These are phyloP conservation scores for Penicillium canescens DNA, from an alignment of 495 filamentous ascomycete genomes.

Conservation along the genomic window DNA sequence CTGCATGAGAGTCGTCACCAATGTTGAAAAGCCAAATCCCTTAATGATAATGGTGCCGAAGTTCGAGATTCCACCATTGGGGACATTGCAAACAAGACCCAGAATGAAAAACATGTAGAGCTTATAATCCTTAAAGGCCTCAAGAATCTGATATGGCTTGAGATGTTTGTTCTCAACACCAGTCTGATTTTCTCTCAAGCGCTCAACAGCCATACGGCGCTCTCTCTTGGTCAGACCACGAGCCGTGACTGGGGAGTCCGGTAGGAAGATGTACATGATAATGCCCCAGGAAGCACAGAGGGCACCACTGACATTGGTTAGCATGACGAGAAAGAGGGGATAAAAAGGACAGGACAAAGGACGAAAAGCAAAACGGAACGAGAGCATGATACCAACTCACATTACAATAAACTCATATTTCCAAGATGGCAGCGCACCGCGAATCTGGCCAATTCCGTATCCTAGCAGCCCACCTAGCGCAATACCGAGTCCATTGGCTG, in stretches of 20 bases:
- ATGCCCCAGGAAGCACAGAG: constrained; percentile 58
- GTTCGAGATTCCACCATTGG: constrained; percentile 55
- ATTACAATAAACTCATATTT: constrained; percentile 58
- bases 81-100: constrained; percentile 47
- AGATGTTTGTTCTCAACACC: constrained; percentile 66
- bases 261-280: constrained; percentile 59
- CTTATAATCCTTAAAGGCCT: constrained; percentile 61
- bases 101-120: constrained; percentile 62
- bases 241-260: constrained; percentile 63
- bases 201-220: constrained; percentile 58
- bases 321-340: background rate
- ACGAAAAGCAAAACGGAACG: too few species aligned
- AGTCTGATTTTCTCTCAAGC: constrained; percentile 61
- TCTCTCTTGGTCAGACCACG: constrained; percentile 57
- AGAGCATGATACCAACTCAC: constrained; percentile 12
- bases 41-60: constrained; percentile 64
- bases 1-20: constrained; percentile 50
- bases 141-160: constrained; percentile 57
- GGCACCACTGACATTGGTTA: constrained; percentile 43
- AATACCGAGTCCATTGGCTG: constrained; percentile 59
- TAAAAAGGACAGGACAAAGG: too few species aligned
- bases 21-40: constrained; percentile 59
- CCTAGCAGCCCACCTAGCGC: constrained; percentile 59
- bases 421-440: constrained; percentile 54
- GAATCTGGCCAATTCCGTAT: constrained; percentile 58